Percentiles rank a stretch among this genome's conserved stretches.
Conservation (phyloP, 2,329 filamentous ascomycete genomes). For the Coleophoma cylindrospora region DNA sequence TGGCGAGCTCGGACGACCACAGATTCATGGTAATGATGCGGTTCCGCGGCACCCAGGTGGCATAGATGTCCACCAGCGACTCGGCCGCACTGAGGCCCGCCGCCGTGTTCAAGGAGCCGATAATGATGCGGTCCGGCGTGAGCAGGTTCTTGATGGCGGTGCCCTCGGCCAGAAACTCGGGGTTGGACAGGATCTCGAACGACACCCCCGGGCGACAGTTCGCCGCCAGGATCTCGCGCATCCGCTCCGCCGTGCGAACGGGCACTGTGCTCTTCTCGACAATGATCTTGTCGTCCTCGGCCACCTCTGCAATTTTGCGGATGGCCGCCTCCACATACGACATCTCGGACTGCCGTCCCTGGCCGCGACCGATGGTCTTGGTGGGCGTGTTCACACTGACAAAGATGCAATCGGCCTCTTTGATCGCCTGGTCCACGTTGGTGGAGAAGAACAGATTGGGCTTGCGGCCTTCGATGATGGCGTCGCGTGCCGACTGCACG, state of each 20-base stretch:
- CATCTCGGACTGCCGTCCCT: background rate
- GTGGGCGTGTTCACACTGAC: conserved; percentile 74
- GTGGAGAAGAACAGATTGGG: conserved; percentile 72
- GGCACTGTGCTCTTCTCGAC: background rate
- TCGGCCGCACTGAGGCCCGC: background rate
- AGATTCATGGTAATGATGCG: background rate
- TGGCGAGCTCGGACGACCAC: background rate
- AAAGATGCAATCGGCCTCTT: conserved; percentile 65
- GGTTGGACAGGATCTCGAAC: conserved; percentile 74
- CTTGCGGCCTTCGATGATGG: conserved; percentile 43
- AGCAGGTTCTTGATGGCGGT: conserved; percentile 67
- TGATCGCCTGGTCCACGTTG: conserved; percentile 55
- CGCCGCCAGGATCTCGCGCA: background rate
- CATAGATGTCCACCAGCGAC: background rate
- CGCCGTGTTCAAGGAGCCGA: conserved; percentile 51
- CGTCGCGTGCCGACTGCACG: conserved; percentile 33
- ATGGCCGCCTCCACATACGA: background rate
- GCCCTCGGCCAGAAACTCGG: conserved; percentile 72
- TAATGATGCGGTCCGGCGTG: conserved; percentile 65
- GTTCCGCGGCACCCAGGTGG: background rate
- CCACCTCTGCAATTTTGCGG: background rate
- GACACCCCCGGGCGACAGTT: conserved; percentile 49
- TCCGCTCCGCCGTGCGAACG: background rate
- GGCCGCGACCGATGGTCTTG: conserved; percentile 53
- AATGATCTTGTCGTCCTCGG: background rate